Evolutionary conservation across 768 basidiomycete species (phyloP), one percentile per base, ranked within the genome.

Genomic region (Psilocybe azurescens): DNA sequence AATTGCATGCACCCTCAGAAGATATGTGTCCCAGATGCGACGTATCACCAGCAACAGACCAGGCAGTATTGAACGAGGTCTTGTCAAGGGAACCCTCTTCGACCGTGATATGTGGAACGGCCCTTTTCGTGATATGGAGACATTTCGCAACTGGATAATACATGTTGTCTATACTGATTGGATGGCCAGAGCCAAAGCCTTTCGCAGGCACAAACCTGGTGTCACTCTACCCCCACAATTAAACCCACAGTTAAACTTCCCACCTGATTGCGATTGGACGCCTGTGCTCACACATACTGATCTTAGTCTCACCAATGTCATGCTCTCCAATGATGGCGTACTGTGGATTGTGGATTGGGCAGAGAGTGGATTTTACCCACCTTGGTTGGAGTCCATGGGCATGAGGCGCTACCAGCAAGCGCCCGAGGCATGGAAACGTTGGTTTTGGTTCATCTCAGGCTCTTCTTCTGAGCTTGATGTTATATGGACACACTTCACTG

Each of bases 21-120:
- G 68, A 13, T 75, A 74, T 52, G 47, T 74, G 9, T 53, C 58
- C 24, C 71, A 73, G 58, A 69, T 77, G 16, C 70, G 70, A 6
- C 30, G 38, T n/a, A 44, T 61, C 14, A 58, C 50, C 20, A 38
- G 46, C 28, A 8, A 52, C 1, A 39, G 29, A 24, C 59, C 59
- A 3, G 63, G 63, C 6, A 53, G 54, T 29, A 41, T 56, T 2
- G 24, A 14, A 7, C 47, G 55, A 14, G 59, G 59, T 10, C 53
- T 4, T 29, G 32, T 54, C 10, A 18, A 5, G 3, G 30, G 32
- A 13, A 20, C 20, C 1, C 7, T 28, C 20, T 44, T 46, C 5
- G 55, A 56, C 36, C 38, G 7, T 0, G 10, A 18, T 24, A 13
- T 46, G 9, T 56, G 18, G 36, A 56, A 56, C 38, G 55, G 3